A percentile compares a stretch with the other conserved stretches of the same genome.
Evolutionary conservation across 2,329 filamentous ascomycete genomes (phyloP).

Genomic region (Seiridium unicorne): DNA sequence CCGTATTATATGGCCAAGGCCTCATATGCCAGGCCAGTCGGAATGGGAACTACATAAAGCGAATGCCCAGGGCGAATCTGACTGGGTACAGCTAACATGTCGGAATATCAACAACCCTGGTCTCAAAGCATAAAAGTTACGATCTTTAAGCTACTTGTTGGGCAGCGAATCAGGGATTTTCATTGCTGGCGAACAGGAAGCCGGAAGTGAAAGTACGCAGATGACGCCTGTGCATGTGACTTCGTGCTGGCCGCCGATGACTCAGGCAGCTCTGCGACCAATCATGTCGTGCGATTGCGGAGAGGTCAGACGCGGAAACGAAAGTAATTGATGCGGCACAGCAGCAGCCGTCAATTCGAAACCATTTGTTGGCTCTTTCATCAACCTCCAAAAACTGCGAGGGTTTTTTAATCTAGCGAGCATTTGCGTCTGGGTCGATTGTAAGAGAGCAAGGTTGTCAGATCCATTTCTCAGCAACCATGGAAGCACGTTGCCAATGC

Average conservation of each 20-base stretch:
- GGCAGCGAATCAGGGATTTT: too few relatives aligned
- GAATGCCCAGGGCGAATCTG: too few relatives aligned
- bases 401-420: not conserved
- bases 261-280: not conserved
- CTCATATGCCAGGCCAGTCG: too few relatives aligned
- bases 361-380: not conserved
- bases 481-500: slow-evolving; percentile 66
- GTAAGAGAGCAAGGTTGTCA: not conserved
- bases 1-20: too few relatives aligned
- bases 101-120: too few relatives aligned
- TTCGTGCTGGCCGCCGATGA: slow-evolving; percentile 5
- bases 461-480: slow-evolving; percentile 23
- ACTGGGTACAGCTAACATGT: too few relatives aligned
- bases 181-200: not conserved
- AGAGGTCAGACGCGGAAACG: not conserved
- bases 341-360: not conserved
- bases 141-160: too few relatives aligned
- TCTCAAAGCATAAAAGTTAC: too few relatives aligned
- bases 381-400: not conserved
- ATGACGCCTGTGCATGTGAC: slow-evolving; percentile 9
- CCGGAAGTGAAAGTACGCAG: not conserved
- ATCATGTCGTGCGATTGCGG: slow-evolving; percentile 3
- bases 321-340: too few relatives aligned
- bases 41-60: too few relatives aligned
- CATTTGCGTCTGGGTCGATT: not conserved